Base-by-base conservation (phyloP, 2,329 filamentous ascomycete genomes). In the Aspergillus fructus region DNA sequence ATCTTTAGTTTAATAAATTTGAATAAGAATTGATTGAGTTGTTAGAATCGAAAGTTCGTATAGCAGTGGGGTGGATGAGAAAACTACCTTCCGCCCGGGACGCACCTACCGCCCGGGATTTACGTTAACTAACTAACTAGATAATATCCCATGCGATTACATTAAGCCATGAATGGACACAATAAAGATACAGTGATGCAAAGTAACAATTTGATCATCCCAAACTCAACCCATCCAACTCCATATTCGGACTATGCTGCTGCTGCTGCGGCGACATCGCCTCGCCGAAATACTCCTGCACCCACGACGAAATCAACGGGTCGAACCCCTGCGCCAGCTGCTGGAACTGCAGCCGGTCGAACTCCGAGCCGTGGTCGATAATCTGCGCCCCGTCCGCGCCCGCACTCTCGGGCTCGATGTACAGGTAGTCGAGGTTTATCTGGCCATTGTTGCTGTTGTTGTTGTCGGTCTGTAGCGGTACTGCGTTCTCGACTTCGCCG, bases 381-480 rank as follows among this genome's bases (percentile, higher is more conserved):
- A 15, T 13, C 6, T 11, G 11, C 3, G 5, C 5, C 4, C 12
- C 27, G 21, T 50, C 37, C 8, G 27, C 8, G 6, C 12, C 30
- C 8, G 27, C 8, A 6, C 12, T 37, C 3, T 51, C 54, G 0
- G 49, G 54, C 9, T 47, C 59, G 17, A 61, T 48, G 23, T 56
- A 59, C 23, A 61, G 47, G 17, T 61, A 61, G 30, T 61, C 56
- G 13, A 61, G 47, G 12, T 61, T 57, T 11, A 61, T 55, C 2
- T 27, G 24, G 5, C 50, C 47, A 4, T 41, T 9, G 5, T 19
- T 19, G 2, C 2, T 19, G 17, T 19, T 19, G 17, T 19, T 19
- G 17, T 41, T 15, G 8, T n/a, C 11, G 19, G 17, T 3, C 3
- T 43, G n/a, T 1, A 17, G 9, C 6, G 23, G 21, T 11, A 30